Percentiles rank a stretch among this genome's conserved stretches.
Evolutionary conservation across 202 grass and related monocot species (phyloP).

Genomic region (Digitaria exilis): DNA sequence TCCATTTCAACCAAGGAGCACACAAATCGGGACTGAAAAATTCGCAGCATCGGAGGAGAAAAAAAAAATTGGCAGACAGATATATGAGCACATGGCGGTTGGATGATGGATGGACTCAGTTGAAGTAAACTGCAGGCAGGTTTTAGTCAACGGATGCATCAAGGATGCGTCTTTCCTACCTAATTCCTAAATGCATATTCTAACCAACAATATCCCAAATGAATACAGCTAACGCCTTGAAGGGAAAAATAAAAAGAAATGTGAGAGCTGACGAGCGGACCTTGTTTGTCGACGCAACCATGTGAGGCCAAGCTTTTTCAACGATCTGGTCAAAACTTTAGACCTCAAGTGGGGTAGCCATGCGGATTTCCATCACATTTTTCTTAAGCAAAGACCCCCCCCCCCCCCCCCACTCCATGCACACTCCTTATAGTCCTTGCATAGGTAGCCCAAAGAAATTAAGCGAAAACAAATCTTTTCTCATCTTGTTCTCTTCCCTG

Average conservation of each 20-base stretch:
- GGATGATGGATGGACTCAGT: conserved; percentile 36
- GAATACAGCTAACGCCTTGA: conserved; percentile 47
- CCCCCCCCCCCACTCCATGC: too few relatives aligned
- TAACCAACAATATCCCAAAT: not conserved
- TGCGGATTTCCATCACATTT: conserved; percentile 42
- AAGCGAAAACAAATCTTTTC: conserved; percentile 32
- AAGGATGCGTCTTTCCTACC: conserved; percentile 49
- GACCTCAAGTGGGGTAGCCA: conserved; percentile 42
- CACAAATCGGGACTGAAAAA: conserved; percentile 13
- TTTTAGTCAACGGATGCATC: conserved; percentile 55
- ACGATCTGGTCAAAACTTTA: conserved; percentile 65
- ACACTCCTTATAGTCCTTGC: too few relatives aligned
- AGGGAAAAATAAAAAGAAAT: not conserved
- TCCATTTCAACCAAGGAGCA: conserved; percentile 13
- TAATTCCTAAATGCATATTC: conserved; percentile 44
- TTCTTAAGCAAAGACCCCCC: conserved; percentile 64
- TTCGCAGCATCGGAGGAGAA: not conserved
- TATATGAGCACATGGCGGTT: conserved; percentile 49
- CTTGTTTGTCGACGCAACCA: conserved; percentile 49
- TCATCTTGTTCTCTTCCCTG: conserved; percentile 23
- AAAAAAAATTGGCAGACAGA: conserved; percentile 5
- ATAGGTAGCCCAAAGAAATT: not conserved
- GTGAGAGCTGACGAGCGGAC: conserved; percentile 13
- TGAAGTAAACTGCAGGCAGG: conserved; percentile 34
- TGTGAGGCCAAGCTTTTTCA: conserved; percentile 57